Evolutionary conservation across 352 stramenopile species (phyloP).

Genomic region (Thalassiosira ordinaria): DNA sequence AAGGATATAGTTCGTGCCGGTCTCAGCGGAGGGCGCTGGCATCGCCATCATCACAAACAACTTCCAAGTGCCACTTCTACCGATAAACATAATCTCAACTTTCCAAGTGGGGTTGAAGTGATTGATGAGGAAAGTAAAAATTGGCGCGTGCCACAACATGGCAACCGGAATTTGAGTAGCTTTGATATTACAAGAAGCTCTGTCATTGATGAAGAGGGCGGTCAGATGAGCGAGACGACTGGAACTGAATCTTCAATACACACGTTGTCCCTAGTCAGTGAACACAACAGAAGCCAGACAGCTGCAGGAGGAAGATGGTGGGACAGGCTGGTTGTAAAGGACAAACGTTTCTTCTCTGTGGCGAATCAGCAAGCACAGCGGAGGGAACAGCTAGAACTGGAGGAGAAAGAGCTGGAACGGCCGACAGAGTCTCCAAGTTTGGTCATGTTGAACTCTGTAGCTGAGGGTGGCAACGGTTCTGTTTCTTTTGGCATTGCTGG

Average conservation of each 20-base stretch:
- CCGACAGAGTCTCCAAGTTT: slow-evolving; percentile 37
- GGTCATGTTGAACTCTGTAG: slow-evolving; percentile 23
- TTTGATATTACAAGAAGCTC: slow-evolving; percentile 18
- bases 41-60: slow-evolving; percentile 25
- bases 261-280: not conserved
- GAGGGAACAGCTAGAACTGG: slow-evolving; percentile 46
- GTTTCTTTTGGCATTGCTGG: not conserved
- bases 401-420: slow-evolving; percentile 55
- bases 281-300: too few species aligned
- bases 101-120: not conserved
- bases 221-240: slow-evolving; percentile 4
- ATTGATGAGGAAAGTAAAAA: slow-evolving; percentile 20
- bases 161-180: slow-evolving; percentile 3
- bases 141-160: not conserved
- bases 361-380: slow-evolving; percentile 42
- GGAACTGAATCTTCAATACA: slow-evolving; percentile 8
- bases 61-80: not conserved
- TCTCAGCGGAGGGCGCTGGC: slow-evolving; percentile 46
- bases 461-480: not conserved
- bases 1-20: slow-evolving; percentile 68
- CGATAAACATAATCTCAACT: slow-evolving; percentile 8
- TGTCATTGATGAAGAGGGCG: slow-evolving; percentile 2
- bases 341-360: slow-evolving; percentile 53
- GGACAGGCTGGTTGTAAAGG: slow-evolving; percentile 50
- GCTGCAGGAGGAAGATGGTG: slow-evolving; percentile 42